Conservation (phyloP, 1,284 basidiomycete species). For the Melampsora larici-populina region DNA sequence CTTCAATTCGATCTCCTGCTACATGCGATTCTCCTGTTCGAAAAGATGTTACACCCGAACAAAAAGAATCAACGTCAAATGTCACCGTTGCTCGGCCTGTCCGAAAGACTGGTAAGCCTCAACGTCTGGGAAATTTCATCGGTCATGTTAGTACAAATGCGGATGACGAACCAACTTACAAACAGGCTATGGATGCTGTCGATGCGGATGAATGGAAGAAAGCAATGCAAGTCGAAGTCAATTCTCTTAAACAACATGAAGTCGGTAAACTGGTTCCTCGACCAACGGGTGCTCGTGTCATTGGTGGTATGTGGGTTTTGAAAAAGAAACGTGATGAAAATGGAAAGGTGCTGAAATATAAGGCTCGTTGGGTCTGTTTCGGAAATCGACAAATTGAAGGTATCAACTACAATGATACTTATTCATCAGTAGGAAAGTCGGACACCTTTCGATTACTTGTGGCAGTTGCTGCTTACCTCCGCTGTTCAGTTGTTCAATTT, state of each 20-base stretch:
- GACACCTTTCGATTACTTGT: not conserved
- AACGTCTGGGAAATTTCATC: too few relatives aligned
- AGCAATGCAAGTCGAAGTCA: not conserved
- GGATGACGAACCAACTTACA: not conserved
- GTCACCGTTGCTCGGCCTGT: too few relatives aligned
- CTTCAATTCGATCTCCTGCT: too few relatives aligned
- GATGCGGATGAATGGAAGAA: not conserved
- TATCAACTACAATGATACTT: not conserved
- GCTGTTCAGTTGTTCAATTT: not conserved
- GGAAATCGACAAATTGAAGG: not conserved
- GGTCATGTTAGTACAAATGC: too few relatives aligned
- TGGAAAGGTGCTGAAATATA: not conserved
- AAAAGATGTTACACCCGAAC: too few relatives aligned
- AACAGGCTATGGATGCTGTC: not conserved
- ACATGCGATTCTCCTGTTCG: too few relatives aligned
- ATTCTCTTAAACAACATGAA: not conserved
- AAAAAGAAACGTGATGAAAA: not conserved
- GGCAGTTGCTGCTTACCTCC: not conserved
- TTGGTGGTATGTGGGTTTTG: constrained; percentile 1
- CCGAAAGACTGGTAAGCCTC: too few relatives aligned
- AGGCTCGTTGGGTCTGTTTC: too few relatives aligned
- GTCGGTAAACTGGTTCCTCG: not conserved
- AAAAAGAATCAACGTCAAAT: too few relatives aligned
- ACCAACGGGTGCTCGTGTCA: not conserved
- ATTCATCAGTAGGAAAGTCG: not conserved